Conservation (phyloP, 345 rosid species). For the Cardiospermum halicacabum region DNA sequence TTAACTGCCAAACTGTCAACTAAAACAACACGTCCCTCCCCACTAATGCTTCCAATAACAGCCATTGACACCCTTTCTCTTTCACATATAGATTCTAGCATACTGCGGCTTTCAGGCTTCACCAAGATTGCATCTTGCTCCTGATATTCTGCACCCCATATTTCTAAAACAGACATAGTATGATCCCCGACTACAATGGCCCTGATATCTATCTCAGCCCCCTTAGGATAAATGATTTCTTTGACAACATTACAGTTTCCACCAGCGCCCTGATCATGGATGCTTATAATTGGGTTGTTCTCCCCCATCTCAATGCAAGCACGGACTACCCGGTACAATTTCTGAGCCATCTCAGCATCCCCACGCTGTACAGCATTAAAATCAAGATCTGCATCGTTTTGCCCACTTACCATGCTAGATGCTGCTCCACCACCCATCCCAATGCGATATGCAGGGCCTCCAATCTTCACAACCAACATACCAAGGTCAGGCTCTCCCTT, state of each 20-base stretch:
- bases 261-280: constrained; percentile 98
- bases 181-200: constrained; percentile 87
- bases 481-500: constrained; percentile 89
- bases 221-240: constrained; percentile 88
- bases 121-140: constrained; percentile 97
- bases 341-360: constrained; percentile 97
- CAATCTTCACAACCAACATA: constrained; percentile 93
- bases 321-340: constrained; percentile 81
- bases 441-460: constrained; percentile 96
- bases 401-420: constrained; percentile 99
- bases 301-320: constrained; percentile 94
- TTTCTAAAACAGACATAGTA: constrained; percentile 93
- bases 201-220: constrained; percentile 80
- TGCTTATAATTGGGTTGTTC: constrained; percentile 84
- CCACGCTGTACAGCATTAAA: constrained; percentile 98
- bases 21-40: constrained; percentile 69
- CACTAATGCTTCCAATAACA: constrained; percentile 75
- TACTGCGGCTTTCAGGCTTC: constrained; percentile 65
- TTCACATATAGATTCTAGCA: constrained; percentile 68
- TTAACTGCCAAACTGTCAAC: constrained; percentile 60
- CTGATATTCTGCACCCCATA: constrained; percentile 98
- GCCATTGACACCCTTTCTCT: constrained; percentile 97
- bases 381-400: constrained; percentile 92
- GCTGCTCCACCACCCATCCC: constrained; percentile 99
- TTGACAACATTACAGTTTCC: constrained; percentile 98